Evolutionary conservation across 495 filamentous ascomycete species (phyloP).

Genomic region (Podospora bellae-mahoneyi): DNA sequence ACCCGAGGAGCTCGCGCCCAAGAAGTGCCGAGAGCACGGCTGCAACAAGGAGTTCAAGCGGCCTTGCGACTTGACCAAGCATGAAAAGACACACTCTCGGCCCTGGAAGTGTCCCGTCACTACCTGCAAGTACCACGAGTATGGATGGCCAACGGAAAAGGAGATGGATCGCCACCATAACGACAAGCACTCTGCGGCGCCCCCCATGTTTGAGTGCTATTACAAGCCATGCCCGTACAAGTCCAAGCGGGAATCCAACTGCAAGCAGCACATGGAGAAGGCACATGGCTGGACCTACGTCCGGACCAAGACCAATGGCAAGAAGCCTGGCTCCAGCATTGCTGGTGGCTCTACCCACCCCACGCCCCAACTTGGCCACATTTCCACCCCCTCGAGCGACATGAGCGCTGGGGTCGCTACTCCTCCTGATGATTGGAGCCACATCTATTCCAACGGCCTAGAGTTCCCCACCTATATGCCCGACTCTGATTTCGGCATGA

Average conservation of each 20-base stretch:
- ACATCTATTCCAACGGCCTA: constrained; percentile 31
- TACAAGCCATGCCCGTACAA: constrained; percentile 85
- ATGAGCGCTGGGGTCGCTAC: constrained; percentile 42
- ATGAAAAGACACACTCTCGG: constrained; percentile 93
- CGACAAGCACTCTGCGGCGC: constrained; percentile 83
- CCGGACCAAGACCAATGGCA: constrained; percentile 82
- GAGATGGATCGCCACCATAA: constrained; percentile 93
- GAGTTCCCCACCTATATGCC: constrained; percentile 44
- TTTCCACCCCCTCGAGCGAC: constrained; percentile 48
- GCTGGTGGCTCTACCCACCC: constrained; percentile 38
- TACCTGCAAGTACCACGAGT: constrained; percentile 78
- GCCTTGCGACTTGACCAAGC: constrained; percentile 89
- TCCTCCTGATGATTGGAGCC: constrained; percentile 41
- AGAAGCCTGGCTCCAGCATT: constrained; percentile 44
- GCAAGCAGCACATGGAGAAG: constrained; percentile 99
- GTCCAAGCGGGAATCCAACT: constrained; percentile 94
- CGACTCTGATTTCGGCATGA: constrained; percentile 37
- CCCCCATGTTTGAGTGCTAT: constrained; percentile 74
- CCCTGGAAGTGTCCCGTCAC: constrained; percentile 85
- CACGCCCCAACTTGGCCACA: constrained; percentile 54
- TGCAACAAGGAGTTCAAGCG: constrained; percentile 92
- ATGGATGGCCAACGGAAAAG: constrained; percentile 96
- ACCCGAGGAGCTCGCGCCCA: constrained; percentile 70
- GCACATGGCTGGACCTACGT: constrained; percentile 86
- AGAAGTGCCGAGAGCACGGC: constrained; percentile 58